A percentile compares a stretch with the other conserved stretches of the same genome.
Conservation (phyloP, 83 land plant genomes). For the Isoetes engelmannii region DNA sequence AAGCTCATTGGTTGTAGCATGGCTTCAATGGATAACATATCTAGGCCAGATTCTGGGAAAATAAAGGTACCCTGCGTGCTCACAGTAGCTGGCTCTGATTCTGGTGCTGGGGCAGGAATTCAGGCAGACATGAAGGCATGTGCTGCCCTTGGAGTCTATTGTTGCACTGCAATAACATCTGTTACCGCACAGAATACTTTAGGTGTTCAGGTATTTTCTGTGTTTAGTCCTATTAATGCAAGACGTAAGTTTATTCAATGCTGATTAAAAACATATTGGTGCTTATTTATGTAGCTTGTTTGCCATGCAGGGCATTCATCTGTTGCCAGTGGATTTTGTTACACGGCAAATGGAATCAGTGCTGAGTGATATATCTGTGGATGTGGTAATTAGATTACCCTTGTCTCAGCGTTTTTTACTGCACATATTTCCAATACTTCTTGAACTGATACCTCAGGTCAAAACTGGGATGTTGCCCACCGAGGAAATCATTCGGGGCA, state of each 20-base stretch:
- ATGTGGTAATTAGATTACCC: slow-evolving; percentile 53
- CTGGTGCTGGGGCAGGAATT: slow-evolving; percentile 95
- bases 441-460: slow-evolving; percentile 37
- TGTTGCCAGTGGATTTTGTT: slow-evolving; percentile 62
- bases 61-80: slow-evolving; percentile 63
- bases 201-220: slow-evolving; percentile 75
- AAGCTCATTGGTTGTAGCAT: no score
- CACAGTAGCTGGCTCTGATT: slow-evolving; percentile 95
- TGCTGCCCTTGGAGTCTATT: slow-evolving; percentile 75
- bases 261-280: no score
- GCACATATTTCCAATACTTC: not conserved
- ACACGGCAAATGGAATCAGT: slow-evolving; percentile 73
- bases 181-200: slow-evolving; percentile 91
- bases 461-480: slow-evolving; percentile 98
- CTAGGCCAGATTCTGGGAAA: not conserved
- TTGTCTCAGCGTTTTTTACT: no score
- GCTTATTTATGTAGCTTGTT: not conserved
- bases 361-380: slow-evolving; percentile 73
- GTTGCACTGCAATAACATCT: slow-evolving; percentile 84
- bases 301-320: slow-evolving; percentile 46
- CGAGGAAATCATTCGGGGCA: slow-evolving; percentile 42
- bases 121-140: slow-evolving; percentile 94
- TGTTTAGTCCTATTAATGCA: no score
- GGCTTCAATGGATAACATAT: no score
- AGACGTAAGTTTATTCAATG: no score